phyloP scores from a whole-genome alignment of 148 eudicot species.

The Spergularia marina region DNA sequence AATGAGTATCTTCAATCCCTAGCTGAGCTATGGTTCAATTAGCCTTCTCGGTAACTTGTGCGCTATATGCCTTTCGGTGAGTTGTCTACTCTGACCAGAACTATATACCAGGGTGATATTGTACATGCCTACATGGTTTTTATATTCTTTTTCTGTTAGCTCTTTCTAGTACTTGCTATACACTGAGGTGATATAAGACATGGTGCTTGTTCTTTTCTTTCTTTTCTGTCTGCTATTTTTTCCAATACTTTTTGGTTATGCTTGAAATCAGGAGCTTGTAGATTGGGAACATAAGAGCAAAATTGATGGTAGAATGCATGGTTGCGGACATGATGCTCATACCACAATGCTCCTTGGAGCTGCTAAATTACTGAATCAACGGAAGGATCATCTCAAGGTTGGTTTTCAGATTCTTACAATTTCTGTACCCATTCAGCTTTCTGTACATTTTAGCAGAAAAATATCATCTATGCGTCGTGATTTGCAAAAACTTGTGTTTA shows the following conservation, averaged over 20 bases:
- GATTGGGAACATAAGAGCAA: conserved; percentile 96
- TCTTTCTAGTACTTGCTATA: background rate
- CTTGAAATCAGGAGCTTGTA: conserved; percentile 55
- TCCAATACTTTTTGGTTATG: background rate
- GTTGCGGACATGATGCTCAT: conserved; percentile 93
- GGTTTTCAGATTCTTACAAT: conserved; percentile 2
- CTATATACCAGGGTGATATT: background rate
- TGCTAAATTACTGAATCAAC: conserved; percentile 73
- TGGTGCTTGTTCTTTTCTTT: background rate
- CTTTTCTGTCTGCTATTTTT: background rate
- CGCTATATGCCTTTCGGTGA: background rate
- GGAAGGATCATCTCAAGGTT: conserved; percentile 71
- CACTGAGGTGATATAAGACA: background rate
- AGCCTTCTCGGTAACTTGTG: background rate
- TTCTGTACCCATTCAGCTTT: background rate
- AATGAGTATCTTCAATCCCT: too few relatives aligned
- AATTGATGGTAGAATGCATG: conserved; percentile 81
- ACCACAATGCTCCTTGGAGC: conserved; percentile 92
- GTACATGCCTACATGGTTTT: background rate
- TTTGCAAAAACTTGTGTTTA: too few relatives aligned
- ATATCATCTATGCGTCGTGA: too few relatives aligned
- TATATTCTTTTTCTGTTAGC: background rate
- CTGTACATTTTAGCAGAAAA: background rate
- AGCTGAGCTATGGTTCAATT: background rate
- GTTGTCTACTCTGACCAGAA: background rate